A percentile compares a stretch with the other conserved stretches of the same genome.
phyloP scores from a whole-genome alignment of 805 yeast species.

The Candida endomychidarum region DNA sequence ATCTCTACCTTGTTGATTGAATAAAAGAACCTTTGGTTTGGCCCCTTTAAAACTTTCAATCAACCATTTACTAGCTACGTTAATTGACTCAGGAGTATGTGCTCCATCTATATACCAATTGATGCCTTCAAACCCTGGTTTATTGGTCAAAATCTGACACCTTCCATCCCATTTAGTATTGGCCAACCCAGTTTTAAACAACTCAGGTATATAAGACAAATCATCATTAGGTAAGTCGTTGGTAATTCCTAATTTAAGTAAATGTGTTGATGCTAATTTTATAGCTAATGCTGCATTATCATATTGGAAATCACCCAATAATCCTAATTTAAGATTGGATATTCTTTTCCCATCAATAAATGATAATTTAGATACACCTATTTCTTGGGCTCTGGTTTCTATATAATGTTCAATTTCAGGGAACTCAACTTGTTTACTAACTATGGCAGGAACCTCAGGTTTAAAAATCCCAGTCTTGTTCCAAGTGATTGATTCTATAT shows the following conservation, averaged over 20 bases:
- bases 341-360: constrained; percentile 47
- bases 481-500: constrained; percentile 91
- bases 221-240: constrained; percentile 20
- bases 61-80: constrained; percentile 84
- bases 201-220: constrained; percentile 42
- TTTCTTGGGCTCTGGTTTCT: constrained; percentile 67
- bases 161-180: constrained; percentile 91
- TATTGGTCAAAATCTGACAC: constrained; percentile 64
- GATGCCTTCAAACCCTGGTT: constrained; percentile 39
- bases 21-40: constrained; percentile 53
- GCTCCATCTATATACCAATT: constrained; percentile 96
- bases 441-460: constrained; percentile 61
- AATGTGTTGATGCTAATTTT: constrained; percentile 61
- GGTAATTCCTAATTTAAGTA: constrained; percentile 47
- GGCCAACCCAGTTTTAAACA: constrained; percentile 59
- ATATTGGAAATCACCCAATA: constrained; percentile 81
- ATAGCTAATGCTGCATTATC: constrained; percentile 88
- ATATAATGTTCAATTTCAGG: constrained; percentile 57
- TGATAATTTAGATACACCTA: constrained; percentile 42
- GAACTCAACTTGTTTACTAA: constrained; percentile 52
- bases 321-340: constrained; percentile 54
- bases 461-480: constrained; percentile 95
- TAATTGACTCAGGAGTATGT: constrained; percentile 85
- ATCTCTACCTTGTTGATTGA: constrained; percentile 94
- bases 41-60: constrained; percentile 16